Conservation (phyloP, 495 filamentous ascomycete genomes). For the Rostrohypoxylon terebratum region DNA sequence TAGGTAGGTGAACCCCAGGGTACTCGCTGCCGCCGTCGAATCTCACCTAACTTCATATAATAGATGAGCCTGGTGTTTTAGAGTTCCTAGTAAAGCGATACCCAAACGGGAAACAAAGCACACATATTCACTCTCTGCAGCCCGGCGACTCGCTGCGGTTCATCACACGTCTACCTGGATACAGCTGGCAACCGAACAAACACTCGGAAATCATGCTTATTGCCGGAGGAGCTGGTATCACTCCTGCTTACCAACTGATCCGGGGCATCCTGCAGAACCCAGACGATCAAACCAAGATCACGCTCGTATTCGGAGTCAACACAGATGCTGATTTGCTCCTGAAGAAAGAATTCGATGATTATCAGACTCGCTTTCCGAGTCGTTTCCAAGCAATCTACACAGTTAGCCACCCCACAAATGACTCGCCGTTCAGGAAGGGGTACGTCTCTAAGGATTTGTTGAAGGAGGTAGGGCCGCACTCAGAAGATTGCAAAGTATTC, state of each 20-base stretch:
- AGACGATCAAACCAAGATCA: constrained; percentile 70
- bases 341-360: constrained; percentile 63
- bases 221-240: constrained; percentile 73
- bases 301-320: constrained; percentile 74
- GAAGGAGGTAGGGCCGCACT: constrained; percentile 57
- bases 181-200: constrained; percentile 67
- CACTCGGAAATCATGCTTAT: constrained; percentile 67
- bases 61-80: constrained; percentile 66
- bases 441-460: constrained; percentile 68
- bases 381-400: constrained; percentile 71
- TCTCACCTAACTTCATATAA: background rate
- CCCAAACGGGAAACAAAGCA: constrained; percentile 70
- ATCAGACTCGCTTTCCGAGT: constrained; percentile 64
- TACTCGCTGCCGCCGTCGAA: background rate
- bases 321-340: constrained; percentile 72
- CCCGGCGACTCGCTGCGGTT: constrained; percentile 71
- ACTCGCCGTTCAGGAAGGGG: constrained; percentile 62
- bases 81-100: constrained; percentile 74
- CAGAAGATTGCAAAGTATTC: constrained; percentile 68
- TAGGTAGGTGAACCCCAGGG: constrained; percentile 53
- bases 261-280: constrained; percentile 72
- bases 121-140: constrained; percentile 68
- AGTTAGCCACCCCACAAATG: constrained; percentile 61
- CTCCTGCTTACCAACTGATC: constrained; percentile 70
- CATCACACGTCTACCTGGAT: constrained; percentile 61